Conservation (phyloP, 2,329 filamentous ascomycete genomes). For the Beauveria pseudobassiana region DNA sequence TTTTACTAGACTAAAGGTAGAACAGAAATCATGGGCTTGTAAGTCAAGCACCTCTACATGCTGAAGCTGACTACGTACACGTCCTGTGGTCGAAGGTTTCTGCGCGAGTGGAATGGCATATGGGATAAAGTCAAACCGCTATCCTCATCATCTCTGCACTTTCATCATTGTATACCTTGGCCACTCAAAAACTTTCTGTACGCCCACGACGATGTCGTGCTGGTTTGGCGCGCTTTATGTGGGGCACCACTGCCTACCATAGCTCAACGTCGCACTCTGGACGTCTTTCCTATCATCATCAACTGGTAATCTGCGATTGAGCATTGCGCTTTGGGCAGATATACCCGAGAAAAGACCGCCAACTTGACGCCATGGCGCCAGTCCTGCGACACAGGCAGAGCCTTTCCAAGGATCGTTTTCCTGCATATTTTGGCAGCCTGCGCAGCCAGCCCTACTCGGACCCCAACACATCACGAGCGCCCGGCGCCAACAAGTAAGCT, state of each 20-base stretch:
- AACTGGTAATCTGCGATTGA: background rate
- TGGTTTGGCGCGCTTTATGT: background rate
- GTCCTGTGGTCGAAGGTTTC: background rate
- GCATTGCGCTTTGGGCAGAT: background rate
- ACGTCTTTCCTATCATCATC: background rate
- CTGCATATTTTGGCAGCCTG: conserved; percentile 56
- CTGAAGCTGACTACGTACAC: background rate
- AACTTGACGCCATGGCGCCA: conserved; percentile 29
- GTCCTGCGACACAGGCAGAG: conserved; percentile 41
- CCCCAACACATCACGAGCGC: conserved; percentile 44
- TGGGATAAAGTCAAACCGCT: background rate
- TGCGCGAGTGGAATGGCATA: background rate
- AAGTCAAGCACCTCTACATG: background rate
- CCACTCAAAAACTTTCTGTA: background rate
- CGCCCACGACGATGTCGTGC: background rate
- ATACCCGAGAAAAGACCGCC: background rate
- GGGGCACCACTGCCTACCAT: background rate
- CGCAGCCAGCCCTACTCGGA: conserved; percentile 68
- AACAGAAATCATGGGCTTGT: too few species aligned
- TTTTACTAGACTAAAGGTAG: too few species aligned
- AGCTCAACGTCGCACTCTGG: background rate
- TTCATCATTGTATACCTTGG: too few species aligned
- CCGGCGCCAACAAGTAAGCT: conserved; percentile 25
- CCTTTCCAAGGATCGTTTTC: conserved; percentile 63
- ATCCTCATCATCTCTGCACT: background rate